Percentiles rank a stretch among this genome's conserved stretches.
phyloP scores from a whole-genome alignment of 768 basidiomycete genomes.

The Tulasnella sp. region DNA sequence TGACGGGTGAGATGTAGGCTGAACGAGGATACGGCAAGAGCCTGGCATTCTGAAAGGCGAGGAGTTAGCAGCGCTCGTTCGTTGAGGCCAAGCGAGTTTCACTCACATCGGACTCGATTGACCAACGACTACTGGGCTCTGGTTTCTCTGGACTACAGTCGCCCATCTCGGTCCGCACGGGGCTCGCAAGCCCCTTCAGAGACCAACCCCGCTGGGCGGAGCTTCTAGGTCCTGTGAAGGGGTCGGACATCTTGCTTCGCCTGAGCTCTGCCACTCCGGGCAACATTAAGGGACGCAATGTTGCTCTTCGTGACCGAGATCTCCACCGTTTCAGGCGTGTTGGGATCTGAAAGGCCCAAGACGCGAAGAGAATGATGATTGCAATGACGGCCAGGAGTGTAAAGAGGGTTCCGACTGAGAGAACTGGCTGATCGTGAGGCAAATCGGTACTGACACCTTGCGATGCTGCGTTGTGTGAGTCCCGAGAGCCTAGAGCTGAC shows the following conservation, averaged over 20 bases:
- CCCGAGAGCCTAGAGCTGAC: not conserved
- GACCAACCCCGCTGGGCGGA: not conserved
- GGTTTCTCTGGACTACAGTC: not conserved
- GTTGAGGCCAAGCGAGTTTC: not conserved
- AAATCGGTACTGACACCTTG: not conserved
- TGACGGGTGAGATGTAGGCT: not conserved
- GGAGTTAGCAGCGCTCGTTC: not conserved
- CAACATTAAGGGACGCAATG: not conserved
- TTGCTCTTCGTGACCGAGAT: not conserved
- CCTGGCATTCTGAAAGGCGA: not conserved
- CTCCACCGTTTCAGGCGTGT: not conserved
- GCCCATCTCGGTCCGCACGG: not conserved
- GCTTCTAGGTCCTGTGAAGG: not conserved
- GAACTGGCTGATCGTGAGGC: not conserved
- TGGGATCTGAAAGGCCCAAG: not conserved
- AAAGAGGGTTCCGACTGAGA: not conserved
- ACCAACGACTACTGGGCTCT: not conserved
- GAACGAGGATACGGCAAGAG: conserved; percentile 4
- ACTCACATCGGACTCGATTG: not conserved
- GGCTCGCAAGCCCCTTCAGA: not conserved
- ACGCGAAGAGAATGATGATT: not conserved
- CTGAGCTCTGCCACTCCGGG: not conserved
- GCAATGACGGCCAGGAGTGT: not conserved
- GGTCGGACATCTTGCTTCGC: not conserved
- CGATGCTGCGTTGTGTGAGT: not conserved